These are phyloP conservation scores for Hypoxylon rubiginosum DNA, from an alignment of 2,329 filamentous ascomycete species.

Conservation along the genomic window DNA sequence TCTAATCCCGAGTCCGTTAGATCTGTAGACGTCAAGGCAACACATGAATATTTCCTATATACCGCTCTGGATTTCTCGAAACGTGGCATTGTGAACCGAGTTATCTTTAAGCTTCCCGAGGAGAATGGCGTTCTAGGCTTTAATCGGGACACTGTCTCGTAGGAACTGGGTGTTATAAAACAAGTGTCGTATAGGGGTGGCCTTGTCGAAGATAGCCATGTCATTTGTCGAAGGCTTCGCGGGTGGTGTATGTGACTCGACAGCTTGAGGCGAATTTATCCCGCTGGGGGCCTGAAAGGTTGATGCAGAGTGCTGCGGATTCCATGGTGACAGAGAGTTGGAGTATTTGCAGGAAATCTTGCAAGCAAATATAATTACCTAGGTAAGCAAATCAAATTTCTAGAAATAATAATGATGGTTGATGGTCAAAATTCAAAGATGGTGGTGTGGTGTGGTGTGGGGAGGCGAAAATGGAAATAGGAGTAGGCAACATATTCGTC, in stretches of 20 bases:
- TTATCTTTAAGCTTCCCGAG: conserved; percentile 5
- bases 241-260: no score
- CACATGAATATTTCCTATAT: conserved; percentile 16
- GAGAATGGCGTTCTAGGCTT: conserved; percentile 21
- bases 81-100: conserved; percentile 4
- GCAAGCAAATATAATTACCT: no score
- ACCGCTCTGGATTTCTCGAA: conserved; percentile 5
- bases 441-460: not conserved
- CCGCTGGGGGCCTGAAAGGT: not conserved
- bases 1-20: not conserved
- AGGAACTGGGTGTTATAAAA: conserved; percentile 26
- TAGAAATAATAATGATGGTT: no score
- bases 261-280: no score
- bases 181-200: conserved; percentile 7
- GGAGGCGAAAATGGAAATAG: not conserved
- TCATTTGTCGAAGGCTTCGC: no score
- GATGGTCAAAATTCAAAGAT: not conserved
- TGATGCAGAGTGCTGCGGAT: not conserved
- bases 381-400: no score
- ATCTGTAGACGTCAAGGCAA: not conserved
- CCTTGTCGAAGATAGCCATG: conserved; percentile 1
- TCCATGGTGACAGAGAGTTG: not conserved
- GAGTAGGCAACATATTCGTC: not conserved
- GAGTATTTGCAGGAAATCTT: not conserved
- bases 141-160: conserved; percentile 12